phyloP scores from a whole-genome alignment of 208 protist genomes.

The Phytomonas sp. region DNA sequence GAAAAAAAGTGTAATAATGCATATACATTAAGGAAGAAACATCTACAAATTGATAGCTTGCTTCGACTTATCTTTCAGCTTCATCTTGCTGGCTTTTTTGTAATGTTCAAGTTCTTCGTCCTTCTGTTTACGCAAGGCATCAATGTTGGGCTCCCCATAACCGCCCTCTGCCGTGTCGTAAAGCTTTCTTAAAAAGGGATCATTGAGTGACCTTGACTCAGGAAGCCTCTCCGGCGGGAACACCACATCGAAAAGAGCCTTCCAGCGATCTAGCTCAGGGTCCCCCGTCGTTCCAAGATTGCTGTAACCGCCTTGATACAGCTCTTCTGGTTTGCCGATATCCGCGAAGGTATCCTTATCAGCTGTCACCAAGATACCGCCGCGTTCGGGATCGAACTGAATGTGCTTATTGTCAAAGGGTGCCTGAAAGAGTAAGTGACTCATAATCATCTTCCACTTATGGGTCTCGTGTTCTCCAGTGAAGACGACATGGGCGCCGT shows the following conservation, averaged over 20 bases:
- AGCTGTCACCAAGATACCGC: slow-evolving; percentile 54
- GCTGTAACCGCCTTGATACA: slow-evolving; percentile 14
- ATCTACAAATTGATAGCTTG: slow-evolving; percentile 2
- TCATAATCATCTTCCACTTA: slow-evolving; percentile 61
- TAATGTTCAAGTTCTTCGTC: slow-evolving; percentile 87
- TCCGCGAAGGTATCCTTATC: slow-evolving; percentile 76
- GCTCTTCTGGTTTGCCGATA: slow-evolving; percentile 60
- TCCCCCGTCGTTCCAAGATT: slow-evolving; percentile 46
- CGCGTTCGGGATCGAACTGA: slow-evolving; percentile 53
- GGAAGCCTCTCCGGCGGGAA: slow-evolving; percentile 30
- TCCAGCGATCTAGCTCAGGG: slow-evolving; percentile 74
- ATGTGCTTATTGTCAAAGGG: slow-evolving; percentile 67
- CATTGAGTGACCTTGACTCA: slow-evolving; percentile 32
- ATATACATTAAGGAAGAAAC: slow-evolving; percentile 1
- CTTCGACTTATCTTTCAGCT: neutral
- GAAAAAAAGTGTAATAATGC: slow-evolving; percentile 2
- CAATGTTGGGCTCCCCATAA: slow-evolving; percentile 72
- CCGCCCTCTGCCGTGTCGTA: slow-evolving; percentile 60
- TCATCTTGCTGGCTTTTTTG: slow-evolving; percentile 19
- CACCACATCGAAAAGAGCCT: slow-evolving; percentile 57
- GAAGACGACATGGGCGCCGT: slow-evolving; percentile 71
- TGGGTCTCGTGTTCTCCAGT: slow-evolving; percentile 46
- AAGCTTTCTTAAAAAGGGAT: slow-evolving; percentile 51
- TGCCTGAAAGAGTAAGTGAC: slow-evolving; percentile 67
- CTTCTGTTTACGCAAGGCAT: slow-evolving; percentile 78